Evolutionary conservation across 2,329 filamentous ascomycete species (phyloP).

Genomic region (Colletotrichum sp.): DNA sequence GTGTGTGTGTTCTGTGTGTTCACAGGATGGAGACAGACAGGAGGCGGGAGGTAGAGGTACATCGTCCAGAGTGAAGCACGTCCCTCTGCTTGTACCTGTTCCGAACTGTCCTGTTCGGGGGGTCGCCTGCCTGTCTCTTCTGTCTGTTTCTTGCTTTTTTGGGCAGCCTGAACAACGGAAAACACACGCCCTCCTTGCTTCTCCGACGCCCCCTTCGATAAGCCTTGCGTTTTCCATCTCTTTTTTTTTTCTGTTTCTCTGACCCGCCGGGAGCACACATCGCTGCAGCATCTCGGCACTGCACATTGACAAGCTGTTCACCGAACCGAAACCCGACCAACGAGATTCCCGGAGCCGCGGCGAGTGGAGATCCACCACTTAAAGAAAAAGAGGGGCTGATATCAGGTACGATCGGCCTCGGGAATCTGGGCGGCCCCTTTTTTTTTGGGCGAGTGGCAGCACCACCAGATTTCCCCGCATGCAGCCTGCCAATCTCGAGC

Average conservation of each 20-base stretch:
- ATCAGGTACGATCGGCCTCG: slow-evolving; percentile 1
- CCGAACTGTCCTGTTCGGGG: neutral
- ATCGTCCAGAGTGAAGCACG: neutral
- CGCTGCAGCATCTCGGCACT: neutral
- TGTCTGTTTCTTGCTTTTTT: slow-evolving; percentile 1
- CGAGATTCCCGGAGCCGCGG: neutral
- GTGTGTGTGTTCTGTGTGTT: neutral
- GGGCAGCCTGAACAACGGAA: neutral
- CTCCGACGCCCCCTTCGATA: neutral
- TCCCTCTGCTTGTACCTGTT: slow-evolving; percentile 7
- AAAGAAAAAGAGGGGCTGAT: neutral
- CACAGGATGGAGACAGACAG: neutral
- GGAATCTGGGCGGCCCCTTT: neutral
- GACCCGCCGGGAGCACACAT: neutral
- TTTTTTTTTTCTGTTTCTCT: neutral
- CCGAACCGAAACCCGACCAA: neutral
- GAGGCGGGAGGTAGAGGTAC: neutral
- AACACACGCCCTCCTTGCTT: neutral
- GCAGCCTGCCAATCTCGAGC: neutral
- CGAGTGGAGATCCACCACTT: neutral
- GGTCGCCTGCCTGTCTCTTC: neutral
- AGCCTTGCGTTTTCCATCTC: neutral
- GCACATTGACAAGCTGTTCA: neutral
- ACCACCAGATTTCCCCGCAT: neutral
- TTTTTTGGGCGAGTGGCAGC: neutral